phyloP scores from a whole-genome alignment of 805 yeast species.

The Wickerhamomyces rabaulensis region DNA sequence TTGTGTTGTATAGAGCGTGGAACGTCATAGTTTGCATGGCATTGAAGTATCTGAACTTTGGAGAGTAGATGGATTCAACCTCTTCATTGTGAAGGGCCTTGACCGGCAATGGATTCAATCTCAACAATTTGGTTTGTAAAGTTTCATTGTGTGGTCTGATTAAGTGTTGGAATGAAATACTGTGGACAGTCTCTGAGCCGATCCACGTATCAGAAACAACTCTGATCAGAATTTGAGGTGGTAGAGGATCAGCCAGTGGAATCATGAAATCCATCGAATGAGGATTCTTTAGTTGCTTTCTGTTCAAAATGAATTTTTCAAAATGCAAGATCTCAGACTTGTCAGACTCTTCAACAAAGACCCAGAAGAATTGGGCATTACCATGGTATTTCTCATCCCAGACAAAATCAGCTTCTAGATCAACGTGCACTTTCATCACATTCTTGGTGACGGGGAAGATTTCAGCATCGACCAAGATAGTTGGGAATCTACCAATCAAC shows the following conservation, averaged over 20 bases:
- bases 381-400: slow-evolving; percentile 89
- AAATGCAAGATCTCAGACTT: slow-evolving; percentile 69
- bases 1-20: slow-evolving; percentile 77
- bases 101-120: slow-evolving; percentile 81
- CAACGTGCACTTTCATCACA: slow-evolving; percentile 77
- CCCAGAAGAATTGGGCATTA: slow-evolving; percentile 83
- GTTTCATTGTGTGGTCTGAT: slow-evolving; percentile 87
- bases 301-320: slow-evolving; percentile 70
- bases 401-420: slow-evolving; percentile 66
- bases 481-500: slow-evolving; percentile 69
- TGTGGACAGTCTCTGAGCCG: slow-evolving; percentile 71
- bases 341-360: slow-evolving; percentile 83
- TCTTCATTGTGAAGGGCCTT: slow-evolving; percentile 67
- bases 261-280: slow-evolving; percentile 90
- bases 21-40: slow-evolving; percentile 99
- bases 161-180: slow-evolving; percentile 85
- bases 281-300: slow-evolving; percentile 42
- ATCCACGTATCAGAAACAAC: slow-evolving; percentile 85
- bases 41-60: slow-evolving; percentile 78
- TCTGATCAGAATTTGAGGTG: slow-evolving; percentile 78
- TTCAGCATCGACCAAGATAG: slow-evolving; percentile 67
- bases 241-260: slow-evolving; percentile 84
- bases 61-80: slow-evolving; percentile 62
- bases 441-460: slow-evolving; percentile 83
- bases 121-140: slow-evolving; percentile 71